Evolutionary conservation across 2,329 filamentous ascomycete genomes (phyloP).

Genomic region (Trichoderma hamatum): DNA sequence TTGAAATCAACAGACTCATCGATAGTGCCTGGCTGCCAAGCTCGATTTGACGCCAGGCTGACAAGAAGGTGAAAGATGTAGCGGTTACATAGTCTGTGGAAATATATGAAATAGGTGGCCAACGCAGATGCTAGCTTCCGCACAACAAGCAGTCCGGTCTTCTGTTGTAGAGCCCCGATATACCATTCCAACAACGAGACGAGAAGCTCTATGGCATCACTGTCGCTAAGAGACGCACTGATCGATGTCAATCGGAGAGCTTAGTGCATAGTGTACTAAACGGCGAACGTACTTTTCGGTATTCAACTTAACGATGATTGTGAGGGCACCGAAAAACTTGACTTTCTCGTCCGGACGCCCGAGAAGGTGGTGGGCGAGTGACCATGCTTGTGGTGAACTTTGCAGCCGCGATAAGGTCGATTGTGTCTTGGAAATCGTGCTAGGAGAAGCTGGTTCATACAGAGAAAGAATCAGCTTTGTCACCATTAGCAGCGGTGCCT

Average conservation of each 20-base stretch:
- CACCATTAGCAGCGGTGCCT: slow-evolving; percentile 28
- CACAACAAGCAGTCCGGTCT: slow-evolving; percentile 62
- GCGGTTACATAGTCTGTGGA: slow-evolving; percentile 66
- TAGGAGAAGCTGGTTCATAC: slow-evolving; percentile 55
- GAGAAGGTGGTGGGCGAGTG: slow-evolving; percentile 77
- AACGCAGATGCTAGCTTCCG: slow-evolving; percentile 78
- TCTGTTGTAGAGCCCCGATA: slow-evolving; percentile 54
- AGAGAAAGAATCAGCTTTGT: slow-evolving; percentile 54
- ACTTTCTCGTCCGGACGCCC: slow-evolving; percentile 70
- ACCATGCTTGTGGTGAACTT: slow-evolving; percentile 80
- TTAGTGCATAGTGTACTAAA: not conserved
- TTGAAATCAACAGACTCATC: slow-evolving; percentile 45
- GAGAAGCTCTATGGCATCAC: slow-evolving; percentile 62
- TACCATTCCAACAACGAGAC: slow-evolving; percentile 66
- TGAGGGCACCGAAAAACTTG: slow-evolving; percentile 90
- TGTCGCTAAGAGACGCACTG: slow-evolving; percentile 56
- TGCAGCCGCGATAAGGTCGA: slow-evolving; percentile 78
- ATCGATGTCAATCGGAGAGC: not conserved
- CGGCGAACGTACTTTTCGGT: slow-evolving; percentile 68
- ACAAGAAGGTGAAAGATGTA: slow-evolving; percentile 64
- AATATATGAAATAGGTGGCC: slow-evolving; percentile 74
- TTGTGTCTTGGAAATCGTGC: slow-evolving; percentile 59
- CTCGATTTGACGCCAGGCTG: slow-evolving; percentile 51
- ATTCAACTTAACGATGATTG: slow-evolving; percentile 92
- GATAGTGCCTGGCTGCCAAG: slow-evolving; percentile 32